These are phyloP conservation scores for Ophiostoma novo-ulmi DNA, from an alignment of 2,329 filamentous ascomycete genomes.

Conservation along the genomic window DNA sequence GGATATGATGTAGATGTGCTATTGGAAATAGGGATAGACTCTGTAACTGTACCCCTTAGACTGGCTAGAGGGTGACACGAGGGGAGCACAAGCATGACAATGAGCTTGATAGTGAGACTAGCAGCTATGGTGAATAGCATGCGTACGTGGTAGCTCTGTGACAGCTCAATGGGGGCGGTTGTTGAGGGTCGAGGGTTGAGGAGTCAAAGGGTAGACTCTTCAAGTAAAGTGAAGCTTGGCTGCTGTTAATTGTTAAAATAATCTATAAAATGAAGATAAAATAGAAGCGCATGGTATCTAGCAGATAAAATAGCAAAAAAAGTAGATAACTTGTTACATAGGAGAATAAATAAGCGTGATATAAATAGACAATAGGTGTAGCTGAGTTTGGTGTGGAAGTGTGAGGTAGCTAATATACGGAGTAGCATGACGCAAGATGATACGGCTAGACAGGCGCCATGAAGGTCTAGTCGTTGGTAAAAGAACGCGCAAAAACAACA, in stretches of 20 bases:
- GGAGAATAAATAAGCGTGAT: not conserved
- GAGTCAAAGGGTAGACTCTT: no score
- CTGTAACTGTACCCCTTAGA: not conserved
- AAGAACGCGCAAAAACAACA: not conserved
- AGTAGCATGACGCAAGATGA: not conserved
- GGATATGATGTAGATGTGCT: not conserved
- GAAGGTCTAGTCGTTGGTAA: not conserved
- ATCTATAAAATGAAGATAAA: not conserved
- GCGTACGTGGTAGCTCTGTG: not conserved
- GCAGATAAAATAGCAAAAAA: not conserved
- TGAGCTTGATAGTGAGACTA: not conserved
- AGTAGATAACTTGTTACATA: not conserved
- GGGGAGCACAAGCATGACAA: not conserved
- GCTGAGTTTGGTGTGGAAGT: not conserved
- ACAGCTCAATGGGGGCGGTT: not conserved
- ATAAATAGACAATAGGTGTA: not conserved
- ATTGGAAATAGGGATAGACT: not conserved
- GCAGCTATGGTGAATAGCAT: no score
- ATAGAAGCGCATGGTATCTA: not conserved
- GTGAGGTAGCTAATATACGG: no score
- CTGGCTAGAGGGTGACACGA: not conserved
- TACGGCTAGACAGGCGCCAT: not conserved
- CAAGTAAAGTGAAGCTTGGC: not conserved
- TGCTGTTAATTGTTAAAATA: not conserved
- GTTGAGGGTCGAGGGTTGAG: not conserved